Evolutionary conservation across 1,139 yeast species (phyloP).

Genomic region (Kodamaea plutei): DNA sequence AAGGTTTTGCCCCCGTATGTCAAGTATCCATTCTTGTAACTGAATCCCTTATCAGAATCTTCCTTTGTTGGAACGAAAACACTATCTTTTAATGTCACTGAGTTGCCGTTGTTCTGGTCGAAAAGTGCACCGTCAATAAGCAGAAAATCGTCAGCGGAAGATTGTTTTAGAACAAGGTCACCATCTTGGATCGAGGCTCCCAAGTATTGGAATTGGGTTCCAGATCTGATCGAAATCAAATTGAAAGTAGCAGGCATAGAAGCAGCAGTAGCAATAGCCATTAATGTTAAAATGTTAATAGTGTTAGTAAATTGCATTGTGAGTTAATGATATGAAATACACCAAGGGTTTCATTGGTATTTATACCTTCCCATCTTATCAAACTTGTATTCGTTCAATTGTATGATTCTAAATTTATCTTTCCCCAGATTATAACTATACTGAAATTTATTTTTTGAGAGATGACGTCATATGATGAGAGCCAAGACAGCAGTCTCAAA

Average conservation of each 20-base stretch:
- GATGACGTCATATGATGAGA: too few relatives aligned
- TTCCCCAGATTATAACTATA: too few relatives aligned
- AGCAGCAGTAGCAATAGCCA: conserved; percentile 24
- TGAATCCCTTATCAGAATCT: conserved; percentile 17
- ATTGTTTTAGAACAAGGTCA: conserved; percentile 17
- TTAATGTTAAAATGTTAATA: conserved; percentile 17
- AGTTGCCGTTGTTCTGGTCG: conserved; percentile 16
- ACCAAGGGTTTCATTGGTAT: too few relatives aligned
- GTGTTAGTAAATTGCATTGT: conserved; percentile 15
- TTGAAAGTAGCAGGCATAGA: conserved; percentile 17
- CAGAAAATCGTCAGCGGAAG: conserved; percentile 12
- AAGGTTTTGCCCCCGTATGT: conserved; percentile 13
- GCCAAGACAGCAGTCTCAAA: too few relatives aligned
- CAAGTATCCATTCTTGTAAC: conserved; percentile 15
- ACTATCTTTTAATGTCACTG: conserved; percentile 13
- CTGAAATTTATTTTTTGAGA: too few relatives aligned
- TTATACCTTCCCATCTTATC: too few relatives aligned
- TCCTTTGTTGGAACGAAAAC: conserved; percentile 12
- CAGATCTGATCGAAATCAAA: conserved; percentile 22
- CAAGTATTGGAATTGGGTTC: conserved; percentile 20
- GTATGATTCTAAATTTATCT: too few relatives aligned
- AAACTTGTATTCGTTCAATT: too few relatives aligned
- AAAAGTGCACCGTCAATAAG: conserved; percentile 20
- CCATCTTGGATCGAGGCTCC: conserved; percentile 10
- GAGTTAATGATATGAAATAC: too few relatives aligned